phyloP scores from a whole-genome alignment of 75 land plant genomes.

The Picea sitchensis region DNA sequence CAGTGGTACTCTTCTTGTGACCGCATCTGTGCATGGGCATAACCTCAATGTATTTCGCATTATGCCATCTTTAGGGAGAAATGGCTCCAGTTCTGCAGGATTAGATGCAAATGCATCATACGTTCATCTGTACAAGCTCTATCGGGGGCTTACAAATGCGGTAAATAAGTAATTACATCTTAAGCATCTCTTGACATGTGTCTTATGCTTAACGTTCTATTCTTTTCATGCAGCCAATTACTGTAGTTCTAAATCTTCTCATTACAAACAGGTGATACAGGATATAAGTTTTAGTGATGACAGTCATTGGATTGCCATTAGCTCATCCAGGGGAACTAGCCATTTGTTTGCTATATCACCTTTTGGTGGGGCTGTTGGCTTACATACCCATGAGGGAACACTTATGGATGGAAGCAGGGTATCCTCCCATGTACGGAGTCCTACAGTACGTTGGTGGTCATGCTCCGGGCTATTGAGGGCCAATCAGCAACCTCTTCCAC shows the following conservation, averaged over 20 bases:
- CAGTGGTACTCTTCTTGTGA: slow-evolving; percentile 94
- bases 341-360: slow-evolving; percentile 91
- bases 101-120: slow-evolving; percentile 36
- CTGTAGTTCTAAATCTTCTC: not conserved
- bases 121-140: slow-evolving; percentile 86
- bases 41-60: slow-evolving; percentile 87
- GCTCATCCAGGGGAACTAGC: slow-evolving; percentile 94
- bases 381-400: slow-evolving; percentile 37
- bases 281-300: slow-evolving; percentile 93
- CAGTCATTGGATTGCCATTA: slow-evolving; percentile 88
- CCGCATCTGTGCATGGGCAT: slow-evolving; percentile 95
- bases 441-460: slow-evolving; percentile 13
- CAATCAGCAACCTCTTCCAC: slow-evolving; percentile 9
- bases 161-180: slow-evolving; percentile 32
- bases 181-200: not conserved
- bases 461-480: slow-evolving; percentile 12
- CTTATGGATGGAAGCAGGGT: slow-evolving; percentile 20
- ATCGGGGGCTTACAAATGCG: slow-evolving; percentile 93
- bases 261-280: slow-evolving; percentile 74
- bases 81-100: slow-evolving; percentile 22
- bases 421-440: slow-evolving; percentile 15
- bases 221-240: not conserved
- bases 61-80: slow-evolving; percentile 38
- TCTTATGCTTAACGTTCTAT: not conserved
- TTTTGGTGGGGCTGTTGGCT: slow-evolving; percentile 45